A percentile compares a stretch with the other conserved stretches of the same genome.
Conservation (phyloP, 371 early-diverging fungal genomes). For the Mortierella sp. region DNA sequence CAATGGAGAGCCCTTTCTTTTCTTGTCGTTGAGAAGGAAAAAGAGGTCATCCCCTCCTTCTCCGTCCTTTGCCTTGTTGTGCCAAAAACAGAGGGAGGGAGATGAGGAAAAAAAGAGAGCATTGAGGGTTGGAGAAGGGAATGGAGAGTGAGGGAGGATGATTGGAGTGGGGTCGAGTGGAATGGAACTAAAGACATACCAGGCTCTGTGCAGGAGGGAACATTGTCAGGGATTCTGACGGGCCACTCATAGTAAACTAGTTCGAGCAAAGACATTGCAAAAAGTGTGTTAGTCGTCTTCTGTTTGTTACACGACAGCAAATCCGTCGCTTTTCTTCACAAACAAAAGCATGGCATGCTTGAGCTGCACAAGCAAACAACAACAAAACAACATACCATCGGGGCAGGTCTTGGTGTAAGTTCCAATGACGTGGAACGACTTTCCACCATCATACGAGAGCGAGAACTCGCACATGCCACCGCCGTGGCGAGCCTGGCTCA, state of each 20-base stretch:
- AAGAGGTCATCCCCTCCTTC: neutral
- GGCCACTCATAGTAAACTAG: conserved; percentile 45
- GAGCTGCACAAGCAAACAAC: conserved; percentile 69
- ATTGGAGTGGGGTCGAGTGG: neutral
- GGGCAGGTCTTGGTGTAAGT: conserved; percentile 53
- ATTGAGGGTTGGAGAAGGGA: neutral
- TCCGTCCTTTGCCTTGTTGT: too few species aligned
- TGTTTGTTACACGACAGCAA: neutral
- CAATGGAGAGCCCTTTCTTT: conserved; percentile 9
- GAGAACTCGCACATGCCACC: conserved; percentile 83
- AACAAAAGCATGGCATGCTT: neutral
- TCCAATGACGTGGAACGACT: conserved; percentile 69
- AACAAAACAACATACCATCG: conserved; percentile 62
- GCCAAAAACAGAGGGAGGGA: neutral
- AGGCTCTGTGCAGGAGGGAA: conserved; percentile 36
- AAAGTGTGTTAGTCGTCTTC: neutral
- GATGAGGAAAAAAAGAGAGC: neutral
- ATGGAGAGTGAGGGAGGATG: neutral
- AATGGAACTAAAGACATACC: conserved; percentile 6
- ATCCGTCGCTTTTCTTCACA: neutral
- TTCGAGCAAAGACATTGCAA: neutral
- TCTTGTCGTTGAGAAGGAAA: neutral
- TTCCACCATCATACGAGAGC: conserved; percentile 73
- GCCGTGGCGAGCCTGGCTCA: conserved; percentile 59
- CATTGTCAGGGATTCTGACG: conserved; percentile 43